These are phyloP conservation scores for Cercospora berteroae DNA, from an alignment of 2,329 filamentous ascomycete species.

Conservation along the genomic window DNA sequence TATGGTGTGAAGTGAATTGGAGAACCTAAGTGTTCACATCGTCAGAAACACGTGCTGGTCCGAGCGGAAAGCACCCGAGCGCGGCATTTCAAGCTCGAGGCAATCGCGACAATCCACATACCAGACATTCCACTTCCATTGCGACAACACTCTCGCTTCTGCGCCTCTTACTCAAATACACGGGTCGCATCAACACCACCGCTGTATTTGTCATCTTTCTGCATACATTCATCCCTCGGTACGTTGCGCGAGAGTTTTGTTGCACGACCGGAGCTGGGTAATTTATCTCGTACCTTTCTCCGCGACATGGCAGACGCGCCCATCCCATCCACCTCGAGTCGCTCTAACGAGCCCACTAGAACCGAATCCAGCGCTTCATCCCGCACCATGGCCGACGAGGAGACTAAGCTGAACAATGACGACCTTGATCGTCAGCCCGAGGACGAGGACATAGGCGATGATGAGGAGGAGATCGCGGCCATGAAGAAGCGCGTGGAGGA, in stretches of 20 bases:
- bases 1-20: not conserved
- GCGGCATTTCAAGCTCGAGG: not conserved
- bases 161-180: constrained; percentile 2
- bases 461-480: constrained; percentile 46
- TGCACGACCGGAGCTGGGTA: constrained; percentile 2
- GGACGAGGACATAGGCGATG: constrained; percentile 37
- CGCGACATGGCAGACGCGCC: constrained; percentile 6
- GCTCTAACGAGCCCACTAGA: constrained; percentile 11
- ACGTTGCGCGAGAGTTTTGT: constrained; percentile 1
- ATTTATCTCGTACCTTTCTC: constrained; percentile 1
- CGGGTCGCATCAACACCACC: not conserved
- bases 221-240: not conserved
- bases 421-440: constrained; percentile 30
- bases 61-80: not conserved
- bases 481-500: constrained; percentile 56
- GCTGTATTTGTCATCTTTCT: not conserved
- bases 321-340: not conserved
- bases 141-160: not conserved
- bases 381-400: constrained; percentile 32
- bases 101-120: not conserved
- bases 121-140: not conserved
- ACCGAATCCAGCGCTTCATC: constrained; percentile 23
- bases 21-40: not conserved
- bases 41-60: not conserved
- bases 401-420: constrained; percentile 29